Evolutionary conservation across 2,329 filamentous ascomycete species (phyloP).

Genomic region (Fusarium acutatum): DNA sequence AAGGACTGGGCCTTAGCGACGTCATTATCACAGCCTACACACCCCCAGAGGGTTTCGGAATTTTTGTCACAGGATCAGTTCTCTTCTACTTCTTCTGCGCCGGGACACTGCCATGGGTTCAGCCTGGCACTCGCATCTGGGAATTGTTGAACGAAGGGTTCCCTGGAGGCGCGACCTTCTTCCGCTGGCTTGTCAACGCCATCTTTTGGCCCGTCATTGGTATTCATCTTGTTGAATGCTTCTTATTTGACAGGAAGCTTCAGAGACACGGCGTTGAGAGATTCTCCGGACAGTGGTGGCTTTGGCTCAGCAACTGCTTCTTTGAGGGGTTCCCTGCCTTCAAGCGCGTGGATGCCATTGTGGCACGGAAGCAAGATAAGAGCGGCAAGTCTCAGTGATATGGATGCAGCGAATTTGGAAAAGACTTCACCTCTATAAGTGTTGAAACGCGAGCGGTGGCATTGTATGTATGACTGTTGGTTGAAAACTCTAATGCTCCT

Average conservation of each 20-base stretch:
- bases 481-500: too few relatives aligned
- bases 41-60: constrained; percentile 55
- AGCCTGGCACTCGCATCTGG: constrained; percentile 60
- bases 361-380: constrained; percentile 54
- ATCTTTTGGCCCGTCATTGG: constrained; percentile 67
- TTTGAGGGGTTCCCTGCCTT: constrained; percentile 64
- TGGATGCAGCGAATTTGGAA: neutral
- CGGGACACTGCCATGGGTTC: constrained; percentile 58
- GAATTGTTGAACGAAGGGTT: constrained; percentile 58
- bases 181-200: constrained; percentile 65
- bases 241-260: constrained; percentile 59
- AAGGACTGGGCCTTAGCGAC: constrained; percentile 66
- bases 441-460: neutral
- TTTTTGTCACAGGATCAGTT: constrained; percentile 63
- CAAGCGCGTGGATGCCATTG: constrained; percentile 58
- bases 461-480: neutral
- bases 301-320: constrained; percentile 63
- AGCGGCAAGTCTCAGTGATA: constrained; percentile 43
- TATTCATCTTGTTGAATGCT: constrained; percentile 73
- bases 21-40: constrained; percentile 53
- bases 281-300: constrained; percentile 59
- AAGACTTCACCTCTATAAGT: neutral
- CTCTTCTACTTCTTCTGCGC: constrained; percentile 63
- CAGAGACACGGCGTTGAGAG: constrained; percentile 57
- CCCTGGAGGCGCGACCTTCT: constrained; percentile 66